Conservation (phyloP, 805 yeast species). For the Ogataea philodendri region DNA sequence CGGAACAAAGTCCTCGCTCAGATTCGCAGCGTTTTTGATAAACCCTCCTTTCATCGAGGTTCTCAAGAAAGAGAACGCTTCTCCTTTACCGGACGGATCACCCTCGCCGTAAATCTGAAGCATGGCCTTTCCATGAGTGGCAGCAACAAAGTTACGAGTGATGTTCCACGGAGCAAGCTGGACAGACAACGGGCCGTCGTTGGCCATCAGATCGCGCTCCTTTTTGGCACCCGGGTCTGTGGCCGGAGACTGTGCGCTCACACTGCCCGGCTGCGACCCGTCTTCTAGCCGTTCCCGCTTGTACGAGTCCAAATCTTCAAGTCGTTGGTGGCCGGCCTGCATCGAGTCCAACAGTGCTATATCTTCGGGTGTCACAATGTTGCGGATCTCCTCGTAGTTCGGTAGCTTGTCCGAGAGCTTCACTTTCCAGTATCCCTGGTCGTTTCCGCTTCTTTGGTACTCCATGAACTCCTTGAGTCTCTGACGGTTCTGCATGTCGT, state of each 20-base stretch:
- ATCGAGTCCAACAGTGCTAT: constrained; percentile 81
- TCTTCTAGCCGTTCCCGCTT: constrained; percentile 37
- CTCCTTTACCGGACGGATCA: constrained; percentile 89
- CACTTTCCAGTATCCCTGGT: constrained; percentile 93
- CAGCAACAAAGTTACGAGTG: constrained; percentile 85
- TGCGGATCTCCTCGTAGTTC: constrained; percentile 67
- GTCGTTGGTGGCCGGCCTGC: constrained; percentile 87
- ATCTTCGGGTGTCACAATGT: constrained; percentile 93
- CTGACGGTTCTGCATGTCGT: constrained; percentile 96
- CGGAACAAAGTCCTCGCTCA: constrained; percentile 16
- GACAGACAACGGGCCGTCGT: constrained; percentile 68
- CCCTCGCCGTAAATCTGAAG: constrained; percentile 91
- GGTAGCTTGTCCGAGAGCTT: constrained; percentile 69
- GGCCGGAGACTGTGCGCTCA: constrained; percentile 7
- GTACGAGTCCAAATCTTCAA: constrained; percentile 75
- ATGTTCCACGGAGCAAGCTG: constrained; percentile 92
- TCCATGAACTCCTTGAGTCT: constrained; percentile 97
- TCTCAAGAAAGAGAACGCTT: constrained; percentile 81
- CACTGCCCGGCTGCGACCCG: constrained; percentile 9
- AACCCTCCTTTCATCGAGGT: constrained; percentile 97
- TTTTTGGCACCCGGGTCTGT: constrained; percentile 16
- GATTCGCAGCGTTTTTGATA: constrained; percentile 27
- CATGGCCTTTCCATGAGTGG: constrained; percentile 97
- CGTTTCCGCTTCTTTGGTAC: constrained; percentile 89
- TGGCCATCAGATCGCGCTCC: constrained; percentile 36